Percentiles rank a stretch among this genome's conserved stretches.
phyloP scores from a whole-genome alignment of 306 rosid species.

The Crotalaria pallida region DNA sequence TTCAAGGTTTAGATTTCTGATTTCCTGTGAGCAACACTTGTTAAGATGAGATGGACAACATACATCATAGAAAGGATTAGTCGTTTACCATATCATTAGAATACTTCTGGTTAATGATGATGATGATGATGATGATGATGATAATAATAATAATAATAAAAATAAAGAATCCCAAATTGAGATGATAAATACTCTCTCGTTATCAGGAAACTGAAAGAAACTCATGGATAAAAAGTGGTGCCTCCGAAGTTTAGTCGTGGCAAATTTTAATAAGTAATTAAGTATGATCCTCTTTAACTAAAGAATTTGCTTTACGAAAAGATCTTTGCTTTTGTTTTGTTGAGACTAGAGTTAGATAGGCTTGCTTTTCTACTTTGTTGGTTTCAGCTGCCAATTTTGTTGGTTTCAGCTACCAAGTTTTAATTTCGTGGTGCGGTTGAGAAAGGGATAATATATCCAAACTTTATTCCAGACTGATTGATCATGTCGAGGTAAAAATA shows the following conservation, averaged over 20 bases:
- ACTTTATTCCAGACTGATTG: too few species aligned
- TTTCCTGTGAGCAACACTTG: too few species aligned
- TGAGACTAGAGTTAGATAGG: not conserved
- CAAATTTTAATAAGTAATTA: too few species aligned
- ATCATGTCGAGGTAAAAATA: not conserved
- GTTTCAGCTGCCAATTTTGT: not conserved
- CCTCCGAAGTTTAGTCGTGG: not conserved
- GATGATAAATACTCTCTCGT: not conserved
- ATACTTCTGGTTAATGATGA: too few species aligned
- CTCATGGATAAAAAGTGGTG: not conserved
- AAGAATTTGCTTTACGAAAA: conserved; percentile 12
- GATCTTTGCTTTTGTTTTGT: conserved; percentile 5
- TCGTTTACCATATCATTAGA: too few species aligned
- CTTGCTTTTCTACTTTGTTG: conserved; percentile 22
- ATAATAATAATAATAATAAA: too few species aligned
- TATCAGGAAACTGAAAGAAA: not conserved
- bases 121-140: too few species aligned
- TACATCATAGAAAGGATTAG: too few species aligned
- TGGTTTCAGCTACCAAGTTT: conserved; percentile 4
- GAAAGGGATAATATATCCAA: not conserved
- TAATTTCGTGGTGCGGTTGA: not conserved
- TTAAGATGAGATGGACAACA: too few species aligned
- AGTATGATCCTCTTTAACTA: not conserved
- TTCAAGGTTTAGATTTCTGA: too few species aligned
- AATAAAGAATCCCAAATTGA: too few species aligned